Base-by-base conservation (phyloP, 2,329 filamentous ascomycete species). In the Fusarium verrucosum region DNA sequence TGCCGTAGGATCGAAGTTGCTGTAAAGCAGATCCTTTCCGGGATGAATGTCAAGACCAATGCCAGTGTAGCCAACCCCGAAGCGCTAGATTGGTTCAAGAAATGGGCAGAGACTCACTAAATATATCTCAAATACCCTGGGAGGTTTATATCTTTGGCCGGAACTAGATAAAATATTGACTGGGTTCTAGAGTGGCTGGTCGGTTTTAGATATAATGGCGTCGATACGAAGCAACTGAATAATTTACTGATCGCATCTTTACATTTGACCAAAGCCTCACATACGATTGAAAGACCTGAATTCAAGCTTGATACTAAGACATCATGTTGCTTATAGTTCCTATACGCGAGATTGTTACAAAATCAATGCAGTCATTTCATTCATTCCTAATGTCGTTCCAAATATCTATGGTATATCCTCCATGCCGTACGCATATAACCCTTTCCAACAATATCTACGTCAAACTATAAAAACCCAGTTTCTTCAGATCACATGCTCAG, bases 11-110 rank as follows among this genome's bases (percentile, higher is more conserved):
- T 99, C 58, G 94, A 99, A 76, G 93, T 96, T 43, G 92, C 92
- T 0, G 94, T 98, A 7, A 98, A 98, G 82, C 94, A 97, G 78
- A 97, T 98, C 40, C 80, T 99, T 2, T 96, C 92, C 25, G 94
- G 94, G 0, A 81, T 94, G 77, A 87, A 92, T 49, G 88, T 97
- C 66, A 94, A 93, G 81, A 95, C 92, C 0, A 93, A 92, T 44
- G 93, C 94, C 0, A 96, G 92, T 72, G 94, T 98, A n/a, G 92
- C 92, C 6, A 98, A 98, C 76, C 89, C 91, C 3, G 91, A 89
- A 68, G 93, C 94, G 66, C 78, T 99, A 67, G 89, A 92, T 36
- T 98, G 92, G 91, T 98, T 97, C 77, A 85, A 87, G 66, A 79
- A 84, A 28, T 98, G 94, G 94, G 86, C 89, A 13, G 79, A 77